These are phyloP conservation scores for Grammothele lineata DNA, from an alignment of 768 basidiomycete genomes.

Conservation along the genomic window DNA sequence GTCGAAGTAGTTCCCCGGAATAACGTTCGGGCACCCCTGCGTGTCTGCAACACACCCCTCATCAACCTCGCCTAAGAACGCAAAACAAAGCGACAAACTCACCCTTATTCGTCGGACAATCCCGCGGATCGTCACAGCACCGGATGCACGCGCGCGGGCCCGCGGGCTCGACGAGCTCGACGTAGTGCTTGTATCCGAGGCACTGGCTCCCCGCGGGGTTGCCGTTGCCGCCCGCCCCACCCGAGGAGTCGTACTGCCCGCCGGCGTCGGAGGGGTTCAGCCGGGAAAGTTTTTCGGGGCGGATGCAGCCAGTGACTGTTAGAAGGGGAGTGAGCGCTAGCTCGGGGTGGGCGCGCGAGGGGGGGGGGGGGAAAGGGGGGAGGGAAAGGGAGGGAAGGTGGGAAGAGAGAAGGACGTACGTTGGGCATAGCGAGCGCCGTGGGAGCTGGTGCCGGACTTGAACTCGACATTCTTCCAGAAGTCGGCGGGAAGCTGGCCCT, in stretches of 20 bases:
- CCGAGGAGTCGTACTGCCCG: constrained; percentile 58
- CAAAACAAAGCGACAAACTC: constrained; percentile 2
- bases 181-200: constrained; percentile 55
- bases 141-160: constrained; percentile 50
- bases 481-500: constrained; percentile 41
- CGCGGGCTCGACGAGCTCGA: constrained; percentile 53
- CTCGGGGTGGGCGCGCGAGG: neutral
- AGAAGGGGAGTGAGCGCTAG: no score
- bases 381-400: neutral
- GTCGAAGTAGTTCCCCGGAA: constrained; percentile 51
- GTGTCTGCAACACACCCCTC: constrained; percentile 32
- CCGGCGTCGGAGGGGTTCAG: constrained; percentile 46
- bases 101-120: constrained; percentile 53
- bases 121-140: constrained; percentile 50
- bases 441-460: constrained; percentile 36
- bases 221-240: constrained; percentile 44
- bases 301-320: constrained; percentile 57
- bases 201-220: constrained; percentile 51
- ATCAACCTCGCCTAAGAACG: neutral
- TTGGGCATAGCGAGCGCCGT: constrained; percentile 42
- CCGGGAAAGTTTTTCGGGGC: constrained; percentile 37
- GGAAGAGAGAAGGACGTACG: constrained; percentile 27
- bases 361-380: neutral
- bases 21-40: constrained; percentile 47
- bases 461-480: constrained; percentile 52